Evolutionary conservation across 1,139 yeast genomes (phyloP), one percentile per base, ranked within the genome.

Genomic region (Eremothecium gossypii): DNA sequence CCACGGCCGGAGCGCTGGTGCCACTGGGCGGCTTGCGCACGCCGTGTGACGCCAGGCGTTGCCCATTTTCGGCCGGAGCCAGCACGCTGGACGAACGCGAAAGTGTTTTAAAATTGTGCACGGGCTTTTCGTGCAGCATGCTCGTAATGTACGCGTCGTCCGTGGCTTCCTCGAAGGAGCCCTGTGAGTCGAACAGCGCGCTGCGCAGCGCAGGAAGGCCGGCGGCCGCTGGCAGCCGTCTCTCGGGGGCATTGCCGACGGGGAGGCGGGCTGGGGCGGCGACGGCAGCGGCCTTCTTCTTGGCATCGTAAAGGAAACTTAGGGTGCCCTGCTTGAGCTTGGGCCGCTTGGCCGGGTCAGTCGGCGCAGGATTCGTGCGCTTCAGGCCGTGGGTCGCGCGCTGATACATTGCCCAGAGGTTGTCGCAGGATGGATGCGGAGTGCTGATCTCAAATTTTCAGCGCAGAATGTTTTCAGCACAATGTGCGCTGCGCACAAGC

Each of bases 101-200:
- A 2, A 46, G 30, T 7, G 44, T 36, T 45, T 57, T 57, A 38
- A 56, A 57, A 41, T 53, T 58, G 17, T 53, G 53, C 27, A 60
- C 34, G 32, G 50, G 51, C 9, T 50, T 51, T 7, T 44, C 48
- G 8, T 48, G 37, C 42, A 54, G 39, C 36, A 60, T 38, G 27
- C 44, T 43, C 27, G 45, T 41, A 13, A 55, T 26, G 33, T 56
- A 61, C 8, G 38, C 49, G 32, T 54, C 56, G 5, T 52, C 52
- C 38, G 55, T 53, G 30, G 52, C 51, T 29, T 60, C 63, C 32
- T 57, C 63, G 44, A 60, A 60, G n/a, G 63, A 58, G 4, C 63
- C 63, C 29, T 55, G 60, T n/a, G 57, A 50, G n/a, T 12, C 35
- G 20, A 32, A 32, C n/a, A 32, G 20, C 13, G 35, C 12, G 20